Percentiles rank a stretch among this genome's conserved stretches.
phyloP scores from a whole-genome alignment of 2,329 filamentous ascomycete genomes.

The Bipolaris bicolor region DNA sequence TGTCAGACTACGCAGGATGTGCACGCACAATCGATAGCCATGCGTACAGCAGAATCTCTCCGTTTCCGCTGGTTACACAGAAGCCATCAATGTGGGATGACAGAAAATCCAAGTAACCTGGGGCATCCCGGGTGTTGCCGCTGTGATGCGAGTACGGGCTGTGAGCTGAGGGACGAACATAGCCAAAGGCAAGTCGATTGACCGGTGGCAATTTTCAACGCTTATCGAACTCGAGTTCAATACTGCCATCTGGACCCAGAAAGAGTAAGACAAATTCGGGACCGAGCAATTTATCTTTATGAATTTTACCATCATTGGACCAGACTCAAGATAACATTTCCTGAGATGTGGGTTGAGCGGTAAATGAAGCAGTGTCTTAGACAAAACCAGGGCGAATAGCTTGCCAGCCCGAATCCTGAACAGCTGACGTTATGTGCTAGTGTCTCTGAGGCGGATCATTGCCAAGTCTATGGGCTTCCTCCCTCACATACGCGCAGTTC shows the following conservation, averaged over 20 bases:
- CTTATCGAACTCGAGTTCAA: constrained; percentile 10
- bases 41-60: constrained; percentile 14
- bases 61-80: constrained; percentile 36
- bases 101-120: constrained; percentile 18
- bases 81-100: constrained; percentile 24
- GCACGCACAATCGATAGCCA: constrained; percentile 10
- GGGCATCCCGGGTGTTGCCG: constrained; percentile 2
- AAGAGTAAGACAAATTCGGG: neutral
- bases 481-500: neutral
- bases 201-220: neutral
- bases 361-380: constrained; percentile 1
- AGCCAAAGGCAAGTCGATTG: neutral
- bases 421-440: neutral
- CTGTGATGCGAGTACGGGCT: constrained; percentile 2
- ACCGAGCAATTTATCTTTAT: neutral
- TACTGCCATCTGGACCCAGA: neutral
- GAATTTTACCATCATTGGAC: neutral
- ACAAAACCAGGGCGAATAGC: neutral
- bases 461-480: neutral
- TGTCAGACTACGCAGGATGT: constrained; percentile 14
- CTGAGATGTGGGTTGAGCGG: neutral
- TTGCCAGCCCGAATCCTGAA: neutral
- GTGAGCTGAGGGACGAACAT: neutral
- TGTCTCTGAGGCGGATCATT: neutral
- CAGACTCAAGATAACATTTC: neutral